These are phyloP conservation scores for Fremontodendron californicum DNA, from an alignment of 345 rosid genomes.

Conservation along the genomic window DNA sequence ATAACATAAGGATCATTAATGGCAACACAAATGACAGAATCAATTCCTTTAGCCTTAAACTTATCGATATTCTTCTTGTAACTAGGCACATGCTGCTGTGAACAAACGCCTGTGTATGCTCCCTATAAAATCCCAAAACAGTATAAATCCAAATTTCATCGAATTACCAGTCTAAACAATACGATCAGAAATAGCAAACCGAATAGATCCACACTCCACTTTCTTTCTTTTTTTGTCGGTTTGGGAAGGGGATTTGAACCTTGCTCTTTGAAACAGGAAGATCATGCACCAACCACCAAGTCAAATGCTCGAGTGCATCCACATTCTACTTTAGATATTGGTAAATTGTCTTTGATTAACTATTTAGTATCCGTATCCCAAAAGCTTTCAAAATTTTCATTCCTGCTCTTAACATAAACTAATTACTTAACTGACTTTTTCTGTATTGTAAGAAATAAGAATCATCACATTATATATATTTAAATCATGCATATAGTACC, in stretches of 20 bases:
- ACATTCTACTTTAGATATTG: neutral
- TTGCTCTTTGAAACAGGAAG: neutral
- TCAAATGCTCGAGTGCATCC: neutral
- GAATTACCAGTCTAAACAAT: neutral
- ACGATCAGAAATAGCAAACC: conserved; percentile 2
- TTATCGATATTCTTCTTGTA: conserved; percentile 70
- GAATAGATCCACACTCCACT: neutral
- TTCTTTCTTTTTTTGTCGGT: neutral
- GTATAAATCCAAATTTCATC: conserved; percentile 6
- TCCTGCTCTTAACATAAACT: neutral
- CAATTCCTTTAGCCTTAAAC: conserved; percentile 85
- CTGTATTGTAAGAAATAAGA: neutral
- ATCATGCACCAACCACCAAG: neutral
- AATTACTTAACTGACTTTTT: neutral
- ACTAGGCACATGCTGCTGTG: conserved; percentile 93
- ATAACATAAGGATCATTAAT: conserved; percentile 74
- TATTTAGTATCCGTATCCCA: neutral
- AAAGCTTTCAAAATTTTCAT: neutral
- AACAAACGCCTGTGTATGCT: conserved; percentile 85
- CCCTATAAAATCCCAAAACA: conserved; percentile 42
- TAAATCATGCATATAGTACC: neutral
- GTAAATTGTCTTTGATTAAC: neutral
- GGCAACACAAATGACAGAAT: conserved; percentile 77
- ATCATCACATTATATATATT: neutral
- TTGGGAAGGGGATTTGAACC: neutral